phyloP scores from a whole-genome alignment of 306 rosid species.

The Vigna radiata region DNA sequence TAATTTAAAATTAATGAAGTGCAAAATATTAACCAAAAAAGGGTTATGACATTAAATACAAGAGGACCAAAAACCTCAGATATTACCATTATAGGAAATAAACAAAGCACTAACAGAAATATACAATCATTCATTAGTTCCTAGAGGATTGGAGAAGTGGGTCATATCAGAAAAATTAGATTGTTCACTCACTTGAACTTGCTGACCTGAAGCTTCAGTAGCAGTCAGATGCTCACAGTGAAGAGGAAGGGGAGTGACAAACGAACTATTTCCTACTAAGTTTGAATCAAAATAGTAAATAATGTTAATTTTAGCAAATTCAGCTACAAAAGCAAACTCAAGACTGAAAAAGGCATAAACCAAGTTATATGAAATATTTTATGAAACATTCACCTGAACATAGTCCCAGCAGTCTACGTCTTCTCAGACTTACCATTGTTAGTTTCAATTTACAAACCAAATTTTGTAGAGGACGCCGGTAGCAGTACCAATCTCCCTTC shows the following conservation, averaged over 20 bases:
- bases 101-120: constrained; percentile 20
- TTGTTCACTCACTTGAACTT: constrained; percentile 52
- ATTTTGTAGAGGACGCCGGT: constrained; percentile 24
- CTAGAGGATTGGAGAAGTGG: constrained; percentile 50
- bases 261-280: constrained; percentile 66
- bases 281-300: constrained; percentile 32
- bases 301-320: background rate
- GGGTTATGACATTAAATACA: too few relatives aligned
- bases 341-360: background rate
- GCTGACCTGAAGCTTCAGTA: constrained; percentile 45
- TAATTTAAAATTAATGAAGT: too few relatives aligned
- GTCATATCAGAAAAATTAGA: constrained; percentile 52
- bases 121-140: constrained; percentile 28
- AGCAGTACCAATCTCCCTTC: constrained; percentile 42
- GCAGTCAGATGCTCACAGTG: constrained; percentile 55
- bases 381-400: constrained; percentile 63
- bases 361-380: background rate
- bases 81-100: background rate
- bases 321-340: background rate
- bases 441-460: constrained; percentile 28
- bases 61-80: too few relatives aligned
- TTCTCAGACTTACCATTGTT: constrained; percentile 86
- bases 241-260: constrained; percentile 62
- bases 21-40: background rate
- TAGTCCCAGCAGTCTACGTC: constrained; percentile 83